Percentiles rank a stretch among this genome's conserved stretches.
Evolutionary conservation across 164 flowering plant species (phyloP).

Genomic region (Brasenia schreberi): DNA sequence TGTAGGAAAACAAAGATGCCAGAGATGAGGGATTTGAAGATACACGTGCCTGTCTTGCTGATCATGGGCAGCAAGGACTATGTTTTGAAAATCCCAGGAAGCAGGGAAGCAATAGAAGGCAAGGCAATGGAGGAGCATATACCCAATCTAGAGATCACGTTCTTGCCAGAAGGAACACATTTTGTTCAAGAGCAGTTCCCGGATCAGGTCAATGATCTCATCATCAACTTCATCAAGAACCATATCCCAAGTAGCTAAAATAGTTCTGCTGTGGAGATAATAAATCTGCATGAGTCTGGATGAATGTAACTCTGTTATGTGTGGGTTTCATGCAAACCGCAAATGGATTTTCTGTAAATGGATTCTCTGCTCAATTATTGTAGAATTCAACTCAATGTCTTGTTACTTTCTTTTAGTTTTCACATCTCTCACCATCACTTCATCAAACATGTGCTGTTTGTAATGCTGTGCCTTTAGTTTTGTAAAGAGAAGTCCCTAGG

Average conservation of each 20-base stretch:
- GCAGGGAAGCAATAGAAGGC: background rate
- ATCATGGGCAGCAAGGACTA: constrained; percentile 6
- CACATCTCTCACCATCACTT: too few species aligned
- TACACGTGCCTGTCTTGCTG: background rate
- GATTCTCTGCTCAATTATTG: too few species aligned
- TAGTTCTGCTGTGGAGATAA: too few species aligned
- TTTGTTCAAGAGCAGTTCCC: constrained; percentile 7
- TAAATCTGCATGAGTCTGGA: too few species aligned
- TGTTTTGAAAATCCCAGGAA: constrained; percentile 3
- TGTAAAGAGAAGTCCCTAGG: too few species aligned
- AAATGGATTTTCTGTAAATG: too few species aligned
- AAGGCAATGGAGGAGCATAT: constrained; percentile 1
- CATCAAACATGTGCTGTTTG: too few species aligned
- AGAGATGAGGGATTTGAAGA: background rate
- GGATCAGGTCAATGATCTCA: constrained; percentile 6
- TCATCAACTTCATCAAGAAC: constrained; percentile 2
- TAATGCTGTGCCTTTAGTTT: too few species aligned
- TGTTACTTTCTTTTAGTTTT: too few species aligned
- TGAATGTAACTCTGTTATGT: too few species aligned
- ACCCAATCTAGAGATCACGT: constrained; percentile 3
- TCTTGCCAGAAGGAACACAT: constrained; percentile 7
- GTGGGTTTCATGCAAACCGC: too few species aligned
- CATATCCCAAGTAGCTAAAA: background rate
- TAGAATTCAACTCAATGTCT: too few species aligned
- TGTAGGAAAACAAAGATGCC: background rate